Evolutionary conservation across 2,329 filamentous ascomycete species (phyloP), one percentile per base, ranked within the genome.

Genomic region (Chaetomiaceae sp.): DNA sequence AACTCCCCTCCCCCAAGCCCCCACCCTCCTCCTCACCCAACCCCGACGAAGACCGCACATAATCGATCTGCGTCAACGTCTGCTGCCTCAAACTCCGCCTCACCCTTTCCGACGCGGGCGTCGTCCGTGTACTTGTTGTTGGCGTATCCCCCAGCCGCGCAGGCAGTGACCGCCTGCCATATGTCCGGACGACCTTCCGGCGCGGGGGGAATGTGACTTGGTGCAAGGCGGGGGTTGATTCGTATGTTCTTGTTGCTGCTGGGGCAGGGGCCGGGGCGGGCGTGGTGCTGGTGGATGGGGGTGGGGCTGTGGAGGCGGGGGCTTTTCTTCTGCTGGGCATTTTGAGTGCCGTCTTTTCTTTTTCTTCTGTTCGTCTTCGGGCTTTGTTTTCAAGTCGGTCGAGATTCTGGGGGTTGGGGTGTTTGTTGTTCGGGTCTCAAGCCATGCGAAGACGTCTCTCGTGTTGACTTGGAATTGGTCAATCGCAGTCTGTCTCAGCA

Each of bases 21-120:
- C 10, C 31, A 1, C 21, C 42, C 13, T 44, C 42, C 16, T 20
- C 4, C 21, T 16, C 41, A 31, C 14, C 23, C 10, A 48, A 16
- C 25, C 37, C 45, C 13, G 43, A 49, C 16, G 46, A 50, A 14
- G 41, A 38, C 8, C 55, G 41, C 4, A 61, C 48, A 45, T 65
- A 66, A 16, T 59, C 63, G 10, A 68, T 61, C 52, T 69, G 65
- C 3, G 66, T 69, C 59, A 69, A 41, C 0, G 66, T 69, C 39
- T 62, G 63, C 54, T 69, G 67, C 27, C 56, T 58, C 19, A 63
- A 50, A 4, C 38, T 51, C 40, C 44, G 20, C 17, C 30, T 30
- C 20, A 1, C 16, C 6, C 7, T 34, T 25, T 16, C 20, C 9
- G 45, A 31, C 16, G 3, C 44, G 1, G 34, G 34, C 19, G 40